phyloP scores from a whole-genome alignment of 1,139 yeast species.

The Scheffersomyces segobiensis region DNA sequence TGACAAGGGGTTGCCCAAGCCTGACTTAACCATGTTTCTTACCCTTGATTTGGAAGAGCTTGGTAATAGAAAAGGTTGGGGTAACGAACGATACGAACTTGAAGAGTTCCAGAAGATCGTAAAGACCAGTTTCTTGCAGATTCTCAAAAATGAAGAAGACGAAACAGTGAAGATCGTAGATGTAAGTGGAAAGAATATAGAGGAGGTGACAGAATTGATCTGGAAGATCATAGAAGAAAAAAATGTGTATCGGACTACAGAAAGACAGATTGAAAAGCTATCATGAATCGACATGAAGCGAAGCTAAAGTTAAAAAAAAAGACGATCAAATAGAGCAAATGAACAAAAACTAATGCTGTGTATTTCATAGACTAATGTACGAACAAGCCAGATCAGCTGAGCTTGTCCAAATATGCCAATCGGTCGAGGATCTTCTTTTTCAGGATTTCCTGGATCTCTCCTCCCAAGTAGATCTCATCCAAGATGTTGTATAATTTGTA shows the following conservation, averaged over 20 bases:
- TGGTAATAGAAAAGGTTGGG: slow-evolving; percentile 72
- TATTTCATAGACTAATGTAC: neutral
- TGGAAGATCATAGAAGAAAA: slow-evolving; percentile 25
- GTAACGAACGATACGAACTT: slow-evolving; percentile 87
- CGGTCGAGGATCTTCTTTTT: slow-evolving; percentile 58
- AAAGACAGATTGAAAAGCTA: slow-evolving; percentile 15
- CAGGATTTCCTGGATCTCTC: slow-evolving; percentile 76
- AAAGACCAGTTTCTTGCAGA: slow-evolving; percentile 52
- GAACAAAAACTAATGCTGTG: slow-evolving; percentile 1
- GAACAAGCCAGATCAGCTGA: slow-evolving; percentile 8
- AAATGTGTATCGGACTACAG: slow-evolving; percentile 10
- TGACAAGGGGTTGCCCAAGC: slow-evolving; percentile 82
- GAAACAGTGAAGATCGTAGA: slow-evolving; percentile 46
- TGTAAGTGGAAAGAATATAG: slow-evolving; percentile 62
- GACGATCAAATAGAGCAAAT: neutral
- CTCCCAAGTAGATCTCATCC: slow-evolving; percentile 77
- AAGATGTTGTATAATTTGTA: slow-evolving; percentile 68
- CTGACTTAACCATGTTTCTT: slow-evolving; percentile 80
- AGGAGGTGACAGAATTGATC: slow-evolving; percentile 46
- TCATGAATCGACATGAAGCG: neutral
- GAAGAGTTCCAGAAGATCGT: slow-evolving; percentile 72
- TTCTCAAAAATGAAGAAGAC: slow-evolving; percentile 38
- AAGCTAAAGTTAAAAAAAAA: neutral
- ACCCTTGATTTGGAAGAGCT: slow-evolving; percentile 57
- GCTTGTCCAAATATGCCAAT: slow-evolving; percentile 47